Percentiles rank a stretch among this genome's conserved stretches.
phyloP scores from a whole-genome alignment of 2,329 filamentous ascomycete species.

The Botrytis hyacinthi region DNA sequence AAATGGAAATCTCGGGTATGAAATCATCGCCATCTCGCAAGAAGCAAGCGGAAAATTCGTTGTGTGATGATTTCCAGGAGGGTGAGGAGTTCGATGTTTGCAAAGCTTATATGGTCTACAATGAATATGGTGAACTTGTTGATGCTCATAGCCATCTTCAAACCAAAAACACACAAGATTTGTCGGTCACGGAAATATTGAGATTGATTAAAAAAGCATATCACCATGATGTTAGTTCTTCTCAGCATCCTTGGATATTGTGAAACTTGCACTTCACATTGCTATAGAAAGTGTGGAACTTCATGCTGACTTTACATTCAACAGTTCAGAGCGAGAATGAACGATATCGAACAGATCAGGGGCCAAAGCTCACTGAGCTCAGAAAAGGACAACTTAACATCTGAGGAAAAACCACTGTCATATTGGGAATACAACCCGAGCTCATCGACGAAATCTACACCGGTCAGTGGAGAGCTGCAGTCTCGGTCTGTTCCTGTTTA shows the following conservation, averaged over 20 bases:
- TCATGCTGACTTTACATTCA: conserved; percentile 5
- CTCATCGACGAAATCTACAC: conserved; percentile 6
- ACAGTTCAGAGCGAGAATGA: conserved; percentile 30
- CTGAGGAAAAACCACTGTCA: conserved; percentile 21
- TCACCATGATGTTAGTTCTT: conserved; percentile 33
- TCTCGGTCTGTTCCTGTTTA: conserved; percentile 23
- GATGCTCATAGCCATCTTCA: conserved; percentile 22
- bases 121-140: conserved; percentile 37
- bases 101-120: conserved; percentile 33
- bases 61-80: neutral
- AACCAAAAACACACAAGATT: conserved; percentile 23
- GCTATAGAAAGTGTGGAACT: neutral
- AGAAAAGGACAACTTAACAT: conserved; percentile 6
- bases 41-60: neutral
- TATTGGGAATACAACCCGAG: conserved; percentile 32
- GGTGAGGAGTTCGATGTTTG: conserved; percentile 3
- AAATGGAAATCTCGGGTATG: neutral
- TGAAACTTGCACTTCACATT: neutral
- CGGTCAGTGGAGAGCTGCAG: conserved; percentile 1
- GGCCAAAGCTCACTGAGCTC: neutral
- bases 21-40: neutral
- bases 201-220: conserved; percentile 34
- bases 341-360: conserved; percentile 24
- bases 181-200: conserved; percentile 30
- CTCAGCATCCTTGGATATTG: neutral